Evolutionary conservation across 2,329 filamentous ascomycete species (phyloP), one percentile per base, ranked within the genome.

Genomic region (Alternaria postmessia): DNA sequence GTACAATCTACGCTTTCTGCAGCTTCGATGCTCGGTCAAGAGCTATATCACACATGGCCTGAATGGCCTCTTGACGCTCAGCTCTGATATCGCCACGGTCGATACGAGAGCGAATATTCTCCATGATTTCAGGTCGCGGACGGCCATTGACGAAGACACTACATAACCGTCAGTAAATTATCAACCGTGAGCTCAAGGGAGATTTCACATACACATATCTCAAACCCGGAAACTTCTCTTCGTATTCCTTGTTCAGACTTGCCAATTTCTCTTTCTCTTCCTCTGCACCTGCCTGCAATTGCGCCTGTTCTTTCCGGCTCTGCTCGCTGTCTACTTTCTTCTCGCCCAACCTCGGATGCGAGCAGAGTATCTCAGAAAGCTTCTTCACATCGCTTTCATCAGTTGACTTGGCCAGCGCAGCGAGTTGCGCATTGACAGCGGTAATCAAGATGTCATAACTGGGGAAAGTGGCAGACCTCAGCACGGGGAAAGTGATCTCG

Each of bases 41-140:
- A 30, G 94, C 94, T 73, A 97, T 97, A 70, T 93, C 91, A 73
- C 92, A 93, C 92, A 97, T 97, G 41, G 94, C 92, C 84, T 90
- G 85, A 51, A 97, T 89, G 6, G 87, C 92, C 67, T 91, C 91
- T 57, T 82, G 77, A 62, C 93, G 87, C 80, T 97, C 94, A 16
- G 82, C 82, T 24, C 83, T 79, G 52, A 89, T 82, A 75, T 94
- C 86, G 1, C 85, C 88, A 53, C 89, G 82, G 16, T 84, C 86
- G 71, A 97, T 96, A 53, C 94, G 85, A 53, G 80, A 76, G 63
- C 85, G 85, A 91, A 97, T 96, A 71, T 97, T 89, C 63, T 87
- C 83, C 89, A 97, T 92, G 56, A 97, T 90, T 62, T 87, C 86
- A 2, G 86, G 84, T 57, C 93, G 84, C 41, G 87, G 85, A 47